These are phyloP conservation scores for Verticillium nubilum DNA, from an alignment of 2,329 filamentous ascomycete genomes.

Conservation along the genomic window DNA sequence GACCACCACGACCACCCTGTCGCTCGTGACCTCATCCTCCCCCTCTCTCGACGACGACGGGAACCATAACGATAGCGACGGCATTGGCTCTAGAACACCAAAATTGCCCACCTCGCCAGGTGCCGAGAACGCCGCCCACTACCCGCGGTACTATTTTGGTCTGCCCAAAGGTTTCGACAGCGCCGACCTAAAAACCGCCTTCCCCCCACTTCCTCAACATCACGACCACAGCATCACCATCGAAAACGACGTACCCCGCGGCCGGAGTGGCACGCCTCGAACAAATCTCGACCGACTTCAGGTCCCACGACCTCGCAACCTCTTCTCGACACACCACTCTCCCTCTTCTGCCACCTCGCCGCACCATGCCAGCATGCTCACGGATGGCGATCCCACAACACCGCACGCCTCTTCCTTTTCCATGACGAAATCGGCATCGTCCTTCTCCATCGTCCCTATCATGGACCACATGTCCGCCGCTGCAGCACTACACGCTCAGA, in stretches of 20 bases:
- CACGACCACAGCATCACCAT: neutral
- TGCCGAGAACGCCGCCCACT: neutral
- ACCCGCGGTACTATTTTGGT: neutral
- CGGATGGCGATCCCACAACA: neutral
- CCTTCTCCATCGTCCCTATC: slow-evolving; percentile 2
- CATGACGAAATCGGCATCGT: neutral
- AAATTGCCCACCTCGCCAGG: neutral
- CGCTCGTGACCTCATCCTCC: neutral
- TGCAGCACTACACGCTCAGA: slow-evolving; percentile 1
- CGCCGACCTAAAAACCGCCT: neutral
- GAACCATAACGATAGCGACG: neutral
- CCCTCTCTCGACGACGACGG: neutral
- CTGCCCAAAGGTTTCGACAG: neutral
- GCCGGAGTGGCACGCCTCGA: neutral
- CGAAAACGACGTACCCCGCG: neutral
- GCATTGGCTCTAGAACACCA: neutral
- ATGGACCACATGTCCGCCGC: slow-evolving; percentile 2
- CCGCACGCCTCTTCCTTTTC: neutral
- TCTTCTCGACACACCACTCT: neutral
- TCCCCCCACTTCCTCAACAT: neutral
- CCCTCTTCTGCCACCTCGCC: neutral
- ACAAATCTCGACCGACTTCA: neutral
- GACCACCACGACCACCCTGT: neutral
- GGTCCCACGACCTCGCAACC: neutral
- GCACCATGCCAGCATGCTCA: neutral